These are phyloP conservation scores for Artemisia argyi DNA, from an alignment of 129 eudicot genomes.

Conservation along the genomic window DNA sequence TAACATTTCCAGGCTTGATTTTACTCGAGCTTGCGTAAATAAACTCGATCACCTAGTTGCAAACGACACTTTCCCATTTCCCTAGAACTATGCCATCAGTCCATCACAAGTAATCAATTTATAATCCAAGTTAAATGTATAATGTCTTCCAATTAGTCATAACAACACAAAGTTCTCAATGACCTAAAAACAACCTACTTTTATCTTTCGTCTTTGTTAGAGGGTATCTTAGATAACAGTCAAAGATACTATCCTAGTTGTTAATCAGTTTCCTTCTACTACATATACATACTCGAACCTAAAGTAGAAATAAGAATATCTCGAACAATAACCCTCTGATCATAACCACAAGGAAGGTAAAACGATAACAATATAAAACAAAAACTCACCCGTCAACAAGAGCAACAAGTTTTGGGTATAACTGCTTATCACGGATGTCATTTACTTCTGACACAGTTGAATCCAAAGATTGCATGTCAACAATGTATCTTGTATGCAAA, in stretches of 20 bases:
- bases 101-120: too few species aligned
- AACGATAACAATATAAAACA: neutral
- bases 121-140: too few species aligned
- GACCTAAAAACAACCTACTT: too few species aligned
- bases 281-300: neutral
- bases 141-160: too few species aligned
- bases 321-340: neutral
- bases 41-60: neutral
- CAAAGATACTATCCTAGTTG: too few species aligned
- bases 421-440: slow-evolving; percentile 80
- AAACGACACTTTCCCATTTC: neutral
- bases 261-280: neutral
- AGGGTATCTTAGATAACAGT: neutral
- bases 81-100: too few species aligned
- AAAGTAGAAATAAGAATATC: neutral
- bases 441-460: slow-evolving; percentile 96
- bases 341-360: neutral
- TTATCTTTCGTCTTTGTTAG: too few species aligned
- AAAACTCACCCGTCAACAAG: slow-evolving; percentile 76
- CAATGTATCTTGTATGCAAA: slow-evolving; percentile 93
- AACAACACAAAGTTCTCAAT: too few species aligned
- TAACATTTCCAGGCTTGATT: neutral
- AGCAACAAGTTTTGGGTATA: slow-evolving; percentile 86
- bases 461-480: slow-evolving; percentile 98
- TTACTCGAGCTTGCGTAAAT: neutral